Percentiles rank a stretch among this genome's conserved stretches.
Evolutionary conservation across 1,284 basidiomycete genomes (phyloP).

Genomic region (Ganoderma lucidum): DNA sequence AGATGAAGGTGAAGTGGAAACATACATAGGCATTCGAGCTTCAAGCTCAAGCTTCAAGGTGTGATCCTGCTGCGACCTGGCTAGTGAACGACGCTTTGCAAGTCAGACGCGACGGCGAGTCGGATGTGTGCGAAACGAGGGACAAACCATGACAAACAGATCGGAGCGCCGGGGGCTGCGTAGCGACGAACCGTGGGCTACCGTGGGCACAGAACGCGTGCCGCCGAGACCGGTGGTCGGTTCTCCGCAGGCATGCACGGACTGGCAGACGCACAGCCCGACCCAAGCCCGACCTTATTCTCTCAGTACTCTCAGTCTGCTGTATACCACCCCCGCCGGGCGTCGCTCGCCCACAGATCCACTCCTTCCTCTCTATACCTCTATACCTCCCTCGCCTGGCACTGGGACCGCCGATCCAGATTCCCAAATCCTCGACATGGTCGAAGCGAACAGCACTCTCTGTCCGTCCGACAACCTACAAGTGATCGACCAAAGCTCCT

Average conservation of each 20-base stretch:
- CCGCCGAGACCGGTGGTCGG: background rate
- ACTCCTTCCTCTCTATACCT: conserved; percentile 18
- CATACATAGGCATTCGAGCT: background rate
- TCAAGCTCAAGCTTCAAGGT: too few relatives aligned
- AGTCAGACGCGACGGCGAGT: too few relatives aligned
- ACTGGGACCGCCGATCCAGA: background rate
- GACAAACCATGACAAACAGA: background rate
- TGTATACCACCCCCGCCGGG: conserved; percentile 7
- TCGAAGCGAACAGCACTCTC: conserved; percentile 32
- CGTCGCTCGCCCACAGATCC: conserved; percentile 23
- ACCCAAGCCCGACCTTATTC: conserved; percentile 4
- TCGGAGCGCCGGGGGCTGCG: background rate
- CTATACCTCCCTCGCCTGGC: background rate
- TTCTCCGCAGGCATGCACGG: conserved; percentile 1
- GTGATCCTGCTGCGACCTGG: background rate
- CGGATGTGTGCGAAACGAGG: background rate
- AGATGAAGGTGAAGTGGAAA: background rate
- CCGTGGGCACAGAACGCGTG: background rate
- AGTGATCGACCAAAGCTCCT: conserved; percentile 62
- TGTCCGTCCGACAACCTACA: conserved; percentile 63
- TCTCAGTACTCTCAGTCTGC: too few relatives aligned
- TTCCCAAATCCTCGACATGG: conserved; percentile 21
- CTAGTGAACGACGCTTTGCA: background rate
- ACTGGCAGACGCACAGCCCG: conserved; percentile 1
- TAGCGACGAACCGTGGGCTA: background rate